Evolutionary conservation across 139 green algal genomes (phyloP), one percentile per base, ranked within the genome.

Genomic region (Mesotaenium endlicherianum): DNA sequence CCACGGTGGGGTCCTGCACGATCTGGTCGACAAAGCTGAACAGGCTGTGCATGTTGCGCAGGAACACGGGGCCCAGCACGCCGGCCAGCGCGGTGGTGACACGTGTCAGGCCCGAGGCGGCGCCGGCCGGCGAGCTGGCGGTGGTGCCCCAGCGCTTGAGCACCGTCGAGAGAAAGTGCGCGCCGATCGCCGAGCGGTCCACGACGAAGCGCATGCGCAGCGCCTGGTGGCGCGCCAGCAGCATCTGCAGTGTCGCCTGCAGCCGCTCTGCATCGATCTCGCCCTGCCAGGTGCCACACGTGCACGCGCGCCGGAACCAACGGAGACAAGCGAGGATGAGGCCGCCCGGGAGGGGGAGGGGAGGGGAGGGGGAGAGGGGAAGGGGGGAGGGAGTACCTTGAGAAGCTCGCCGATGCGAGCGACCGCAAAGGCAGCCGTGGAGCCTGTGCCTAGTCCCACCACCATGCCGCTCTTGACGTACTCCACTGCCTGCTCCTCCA

Each of bases 401-500:
- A 99, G 79, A 68, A 98, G 92, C 86, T 97, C 75, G 38, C 96
- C 97, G 42, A 99, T 96, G 20, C 94, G 90, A 80, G 97, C 97
- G 16, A 99, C 96, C 0, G 97, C 97, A 91, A 98, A 99, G 3
- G 96, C 95, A n/a, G 97, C 96, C 16, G 97, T 99, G 39, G 95
- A 98, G 75, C 97, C 97, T 4, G 97, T 99, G 75, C 97, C 97
- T 42, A 99, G 90, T 70, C 97, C 97, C 5, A 99, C 79, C 16
- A 96, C 91, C 94, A 98, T 98, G 84, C 94, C 95, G 83, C 90
- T 96, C 90, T 97, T 94, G 17, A 98, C 96, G 85, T 99, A 98
- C 30, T 99, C 96, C 20, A 89, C 84, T n/a, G 84, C 84, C 84
- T 87, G 82, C 34, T 31, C 69, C 34, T 31, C 45, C 45, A 8